phyloP scores from a whole-genome alignment of 495 filamentous ascomycete species.

The Recurvomyces mirabilis region DNA sequence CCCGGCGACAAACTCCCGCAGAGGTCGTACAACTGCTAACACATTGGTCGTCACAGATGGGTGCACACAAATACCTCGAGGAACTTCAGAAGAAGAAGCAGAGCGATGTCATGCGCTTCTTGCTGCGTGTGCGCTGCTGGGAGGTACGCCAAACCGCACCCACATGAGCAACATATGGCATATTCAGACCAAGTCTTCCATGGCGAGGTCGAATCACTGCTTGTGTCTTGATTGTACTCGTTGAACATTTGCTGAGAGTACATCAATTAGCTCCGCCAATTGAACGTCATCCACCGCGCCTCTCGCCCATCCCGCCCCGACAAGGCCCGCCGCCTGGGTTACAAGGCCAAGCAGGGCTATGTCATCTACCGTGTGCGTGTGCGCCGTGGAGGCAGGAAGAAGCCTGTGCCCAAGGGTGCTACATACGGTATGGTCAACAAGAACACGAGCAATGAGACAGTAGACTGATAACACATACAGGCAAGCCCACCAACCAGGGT shows the following conservation, averaged over 20 bases:
- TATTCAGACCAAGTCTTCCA: background rate
- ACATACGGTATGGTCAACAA: conserved; percentile 66
- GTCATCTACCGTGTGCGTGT: conserved; percentile 99
- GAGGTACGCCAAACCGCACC: conserved; percentile 70
- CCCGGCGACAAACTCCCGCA: no score
- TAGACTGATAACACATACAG: conserved; percentile 33
- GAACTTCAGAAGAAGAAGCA: conserved; percentile 99
- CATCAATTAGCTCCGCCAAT: conserved; percentile 97
- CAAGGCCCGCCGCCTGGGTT: conserved; percentile 98
- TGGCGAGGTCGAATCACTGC: background rate
- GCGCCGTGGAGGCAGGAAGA: conserved; percentile 94
- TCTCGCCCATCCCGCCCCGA: conserved; percentile 96
- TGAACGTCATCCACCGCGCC: conserved; percentile 98
- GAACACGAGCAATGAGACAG: background rate
- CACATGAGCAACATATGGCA: conserved; percentile 20
- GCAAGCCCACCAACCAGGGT: conserved; percentile 99
- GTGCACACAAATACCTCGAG: conserved; percentile 88
- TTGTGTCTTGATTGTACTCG: conserved; percentile 86
- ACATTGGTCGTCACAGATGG: conserved; percentile 26
- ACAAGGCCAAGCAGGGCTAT: conserved; percentile 99
- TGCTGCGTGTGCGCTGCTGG: conserved; percentile 99
- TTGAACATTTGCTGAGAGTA: conserved; percentile 99
- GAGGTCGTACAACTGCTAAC: no score
- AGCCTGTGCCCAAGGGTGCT: conserved; percentile 84
- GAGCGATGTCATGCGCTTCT: conserved; percentile 96